Conservation (phyloP, 2,329 filamentous ascomycete genomes). For the Hypoxylon sp. region DNA sequence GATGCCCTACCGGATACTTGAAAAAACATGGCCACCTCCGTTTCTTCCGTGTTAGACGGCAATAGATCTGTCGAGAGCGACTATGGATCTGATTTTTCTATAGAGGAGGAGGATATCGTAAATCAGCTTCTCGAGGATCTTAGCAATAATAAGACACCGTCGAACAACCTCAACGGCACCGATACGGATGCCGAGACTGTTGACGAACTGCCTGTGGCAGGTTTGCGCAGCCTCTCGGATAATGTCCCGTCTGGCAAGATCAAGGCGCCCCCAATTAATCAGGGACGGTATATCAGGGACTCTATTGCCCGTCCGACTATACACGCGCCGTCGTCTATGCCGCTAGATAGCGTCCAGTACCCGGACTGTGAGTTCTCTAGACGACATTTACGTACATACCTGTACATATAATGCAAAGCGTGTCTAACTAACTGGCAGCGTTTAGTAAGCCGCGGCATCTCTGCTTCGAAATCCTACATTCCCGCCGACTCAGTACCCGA, state of each 20-base stretch:
- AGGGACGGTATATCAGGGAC: neutral
- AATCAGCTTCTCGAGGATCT: slow-evolving; percentile 50
- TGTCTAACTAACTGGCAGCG: slow-evolving; percentile 75
- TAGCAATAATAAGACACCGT: slow-evolving; percentile 4
- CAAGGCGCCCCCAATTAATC: slow-evolving; percentile 16
- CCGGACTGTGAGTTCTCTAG: slow-evolving; percentile 66
- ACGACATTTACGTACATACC: neutral
- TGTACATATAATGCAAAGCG: slow-evolving; percentile 33
- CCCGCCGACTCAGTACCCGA: slow-evolving; percentile 26
- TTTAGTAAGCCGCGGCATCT: slow-evolving; percentile 70
- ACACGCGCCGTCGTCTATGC: slow-evolving; percentile 16
- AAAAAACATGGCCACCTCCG: slow-evolving; percentile 31
- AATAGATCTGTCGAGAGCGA: slow-evolving; percentile 48
- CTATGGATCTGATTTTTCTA: slow-evolving; percentile 55
- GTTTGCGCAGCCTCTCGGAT: neutral
- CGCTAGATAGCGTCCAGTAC: slow-evolving; percentile 58
- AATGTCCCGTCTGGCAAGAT: slow-evolving; percentile 7
- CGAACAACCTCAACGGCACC: slow-evolving; percentile 1
- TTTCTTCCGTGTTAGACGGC: slow-evolving; percentile 22
- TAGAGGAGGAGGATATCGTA: slow-evolving; percentile 52
- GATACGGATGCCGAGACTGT: slow-evolving; percentile 9
- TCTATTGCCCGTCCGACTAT: neutral
- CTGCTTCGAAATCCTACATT: slow-evolving; percentile 42
- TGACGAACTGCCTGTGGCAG: slow-evolving; percentile 6
- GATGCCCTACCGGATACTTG: slow-evolving; percentile 20